Conservation (phyloP, 2,329 filamentous ascomycete species). For the Sphaerulina vaccinii region DNA sequence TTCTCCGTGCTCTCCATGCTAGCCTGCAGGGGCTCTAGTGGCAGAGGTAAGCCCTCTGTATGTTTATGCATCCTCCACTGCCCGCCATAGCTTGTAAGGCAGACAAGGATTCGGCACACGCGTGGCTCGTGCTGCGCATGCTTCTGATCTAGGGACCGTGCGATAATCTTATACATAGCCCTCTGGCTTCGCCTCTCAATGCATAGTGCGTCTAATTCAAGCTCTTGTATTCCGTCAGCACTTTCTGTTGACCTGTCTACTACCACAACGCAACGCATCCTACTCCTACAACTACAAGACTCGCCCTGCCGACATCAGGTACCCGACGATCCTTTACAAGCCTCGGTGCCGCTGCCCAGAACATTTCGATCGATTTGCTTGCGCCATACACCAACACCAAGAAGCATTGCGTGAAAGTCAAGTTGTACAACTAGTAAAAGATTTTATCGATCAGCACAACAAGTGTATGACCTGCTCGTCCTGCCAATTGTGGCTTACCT, state of each 20-base stretch:
- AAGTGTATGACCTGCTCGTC: too few relatives aligned
- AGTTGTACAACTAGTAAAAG: too few relatives aligned
- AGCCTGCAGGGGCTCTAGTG: slow-evolving; percentile 22
- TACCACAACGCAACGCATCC: neutral
- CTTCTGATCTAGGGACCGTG: slow-evolving; percentile 26
- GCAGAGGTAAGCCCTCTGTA: slow-evolving; percentile 21
- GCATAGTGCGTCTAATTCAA: slow-evolving; percentile 22
- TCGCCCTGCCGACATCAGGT: neutral
- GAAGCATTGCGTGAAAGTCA: too few relatives aligned
- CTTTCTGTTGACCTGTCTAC: neutral
- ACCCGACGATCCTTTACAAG: neutral
- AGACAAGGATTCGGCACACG: slow-evolving; percentile 13
- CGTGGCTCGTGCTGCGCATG: slow-evolving; percentile 32
- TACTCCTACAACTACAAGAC: neutral
- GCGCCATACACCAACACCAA: too few relatives aligned
- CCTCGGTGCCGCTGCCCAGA: neutral
- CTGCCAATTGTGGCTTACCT: too few relatives aligned
- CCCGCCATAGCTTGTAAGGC: slow-evolving; percentile 13
- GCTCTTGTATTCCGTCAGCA: slow-evolving; percentile 5
- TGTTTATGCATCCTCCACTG: slow-evolving; percentile 20
- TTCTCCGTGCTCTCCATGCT: slow-evolving; percentile 17
- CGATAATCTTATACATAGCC: slow-evolving; percentile 34
- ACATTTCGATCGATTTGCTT: too few relatives aligned
- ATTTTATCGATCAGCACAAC: too few relatives aligned
- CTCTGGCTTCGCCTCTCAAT: slow-evolving; percentile 26